Evolutionary conservation across 768 basidiomycete genomes (phyloP).

Genomic region (Roridomyces roridus): DNA sequence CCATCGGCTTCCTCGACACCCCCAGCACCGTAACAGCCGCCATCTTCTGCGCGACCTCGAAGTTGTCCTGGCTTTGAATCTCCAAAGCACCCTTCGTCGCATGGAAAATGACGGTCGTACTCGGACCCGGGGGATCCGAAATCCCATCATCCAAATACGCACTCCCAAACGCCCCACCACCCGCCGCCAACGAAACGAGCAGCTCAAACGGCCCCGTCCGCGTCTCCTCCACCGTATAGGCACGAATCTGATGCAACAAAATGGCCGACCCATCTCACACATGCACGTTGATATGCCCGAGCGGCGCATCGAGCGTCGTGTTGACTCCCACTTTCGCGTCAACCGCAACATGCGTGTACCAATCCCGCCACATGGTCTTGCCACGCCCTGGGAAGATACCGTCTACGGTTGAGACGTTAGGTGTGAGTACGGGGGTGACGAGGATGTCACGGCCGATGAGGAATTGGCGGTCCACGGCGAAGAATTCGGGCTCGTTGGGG

Average conservation of each 20-base stretch:
- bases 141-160: conserved; percentile 78
- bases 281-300: conserved; percentile 80
- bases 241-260: conserved; percentile 67
- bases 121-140: conserved; percentile 60
- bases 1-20: conserved; percentile 42
- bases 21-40: conserved; percentile 67
- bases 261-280: conserved; percentile 71
- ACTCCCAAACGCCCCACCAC: conserved; percentile 53
- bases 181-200: conserved; percentile 57
- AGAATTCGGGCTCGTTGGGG: conserved; percentile 69
- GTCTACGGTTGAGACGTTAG: conserved; percentile 69
- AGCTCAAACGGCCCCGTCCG: conserved; percentile 65
- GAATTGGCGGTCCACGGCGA: conserved; percentile 71
- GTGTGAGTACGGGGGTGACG: conserved; percentile 77
- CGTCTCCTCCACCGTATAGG: conserved; percentile 74
- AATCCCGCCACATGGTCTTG: conserved; percentile 69
- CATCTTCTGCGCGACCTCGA: conserved; percentile 53
- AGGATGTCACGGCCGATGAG: conserved; percentile 73
- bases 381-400: conserved; percentile 76
- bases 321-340: conserved; percentile 47
- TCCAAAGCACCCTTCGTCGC: conserved; percentile 41
- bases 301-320: conserved; percentile 64
- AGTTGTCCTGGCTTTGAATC: conserved; percentile 46
- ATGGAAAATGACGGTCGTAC: conserved; percentile 52
- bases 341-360: conserved; percentile 71